These are phyloP conservation scores for Colletotrichum nymphaeae DNA, from an alignment of 2,329 filamentous ascomycete genomes.

Conservation along the genomic window DNA sequence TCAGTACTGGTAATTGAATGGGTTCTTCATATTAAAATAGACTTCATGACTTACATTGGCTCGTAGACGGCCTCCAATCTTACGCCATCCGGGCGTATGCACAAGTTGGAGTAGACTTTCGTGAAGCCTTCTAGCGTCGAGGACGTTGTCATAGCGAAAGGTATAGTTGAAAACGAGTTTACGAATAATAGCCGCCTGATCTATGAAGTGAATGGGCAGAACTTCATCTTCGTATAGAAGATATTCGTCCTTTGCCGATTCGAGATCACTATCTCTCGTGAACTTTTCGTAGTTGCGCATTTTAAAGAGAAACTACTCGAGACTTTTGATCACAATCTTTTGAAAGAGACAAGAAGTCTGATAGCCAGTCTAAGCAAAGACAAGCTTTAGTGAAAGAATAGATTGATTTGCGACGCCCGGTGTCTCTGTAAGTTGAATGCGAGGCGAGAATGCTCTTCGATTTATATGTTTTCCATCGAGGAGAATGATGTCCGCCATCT, in stretches of 20 bases:
- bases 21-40: neutral
- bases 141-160: conserved; percentile 56
- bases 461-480: neutral
- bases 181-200: neutral
- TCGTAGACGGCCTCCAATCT: conserved; percentile 56
- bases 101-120: conserved; percentile 50
- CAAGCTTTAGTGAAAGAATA: neutral
- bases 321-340: neutral
- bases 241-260: neutral
- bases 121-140: conserved; percentile 53
- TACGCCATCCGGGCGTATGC: conserved; percentile 55
- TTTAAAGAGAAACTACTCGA: too few relatives aligned
- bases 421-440: neutral
- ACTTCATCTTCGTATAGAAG: neutral
- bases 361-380: neutral
- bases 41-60: conserved; percentile 42
- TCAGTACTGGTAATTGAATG: neutral
- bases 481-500: neutral
- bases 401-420: neutral
- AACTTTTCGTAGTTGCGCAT: neutral
- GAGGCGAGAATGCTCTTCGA: neutral
- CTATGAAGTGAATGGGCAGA: neutral
- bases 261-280: neutral
- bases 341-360: too few relatives aligned
- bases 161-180: conserved; percentile 38